Evolutionary conservation across 768 basidiomycete species (phyloP), one percentile per base, ranked within the genome.

Genomic region (Phallus indusiatus): DNA sequence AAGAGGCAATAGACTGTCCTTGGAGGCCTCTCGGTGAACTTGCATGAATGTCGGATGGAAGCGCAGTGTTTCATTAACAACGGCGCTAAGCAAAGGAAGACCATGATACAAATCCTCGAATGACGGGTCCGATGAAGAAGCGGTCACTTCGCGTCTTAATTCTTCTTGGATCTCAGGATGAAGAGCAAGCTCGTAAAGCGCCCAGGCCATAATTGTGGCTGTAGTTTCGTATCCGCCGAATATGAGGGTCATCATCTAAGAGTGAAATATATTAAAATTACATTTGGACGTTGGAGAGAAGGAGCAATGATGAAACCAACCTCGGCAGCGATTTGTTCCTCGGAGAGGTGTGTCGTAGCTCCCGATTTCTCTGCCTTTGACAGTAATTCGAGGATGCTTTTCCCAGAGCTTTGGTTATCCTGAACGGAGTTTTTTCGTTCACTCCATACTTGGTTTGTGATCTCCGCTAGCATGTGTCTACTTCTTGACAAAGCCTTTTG

Each of bases 51-150:
- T 75, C 17, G 84, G 79, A 64, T 85, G 81, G 50, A 85, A 65
- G 28, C 85, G 78, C n/a, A 86, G 70, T 1, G 81, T 80, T 67
- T 86, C 84, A 64, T 80, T 79, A 49, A 86, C 60, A 7, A 82
- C 78, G 1, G 83, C 81, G 54, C 86, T 79, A 17, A 88, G 73
- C 49, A 85, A 72, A 1, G 81, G 79, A 60, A 75, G 77, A 47
- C 73, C 70, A 63, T 68, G 72, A 56, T 77, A 80, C 56, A 84
- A 65, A 22, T 76, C 72, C 46, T 83, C 82, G 54, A 81, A 78
- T 3, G 81, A 73, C 11, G 81, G 75, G 49, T 82, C 74, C 14
- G 70, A 70, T 22, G 76, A 72, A 49, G 69, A 68, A 16, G 35
- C 59, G 28, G 67, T 49, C 17, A 83, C 68, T 65, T 84, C 82